phyloP scores from a whole-genome alignment of 202 grass and related monocot genomes.

The Bolboschoenoplectus hybrid region DNA sequence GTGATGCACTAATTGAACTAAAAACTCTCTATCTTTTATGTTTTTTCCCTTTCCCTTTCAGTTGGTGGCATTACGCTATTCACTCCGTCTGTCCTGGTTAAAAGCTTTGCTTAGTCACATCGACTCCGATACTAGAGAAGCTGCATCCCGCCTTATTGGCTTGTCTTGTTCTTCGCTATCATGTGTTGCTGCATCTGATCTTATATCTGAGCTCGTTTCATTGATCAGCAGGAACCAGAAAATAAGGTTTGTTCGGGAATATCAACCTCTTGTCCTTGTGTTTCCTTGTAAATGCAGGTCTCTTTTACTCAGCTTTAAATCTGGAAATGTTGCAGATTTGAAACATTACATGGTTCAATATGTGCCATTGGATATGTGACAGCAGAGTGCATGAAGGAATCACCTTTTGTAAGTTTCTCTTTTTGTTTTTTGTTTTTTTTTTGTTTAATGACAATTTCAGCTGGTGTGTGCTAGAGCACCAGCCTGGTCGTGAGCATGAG shows the following conservation, averaged over 20 bases:
- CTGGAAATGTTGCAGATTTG: constrained; percentile 65
- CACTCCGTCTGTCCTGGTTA: constrained; percentile 68
- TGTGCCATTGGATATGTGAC: constrained; percentile 78
- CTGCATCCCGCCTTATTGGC: constrained; percentile 65
- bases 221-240: constrained; percentile 48
- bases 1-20: not conserved
- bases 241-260: constrained; percentile 56
- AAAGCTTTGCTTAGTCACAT: constrained; percentile 73
- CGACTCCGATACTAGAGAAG: constrained; percentile 92
- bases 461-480: not conserved
- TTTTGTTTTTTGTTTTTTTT: not conserved
- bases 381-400: constrained; percentile 76
- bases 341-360: constrained; percentile 79
- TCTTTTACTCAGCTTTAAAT: constrained; percentile 38
- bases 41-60: constrained; percentile 45
- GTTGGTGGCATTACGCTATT: constrained; percentile 75
- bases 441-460: constrained; percentile 1
- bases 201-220: constrained; percentile 75
- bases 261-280: constrained; percentile 11
- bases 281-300: constrained; percentile 26
- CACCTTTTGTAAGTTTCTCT: constrained; percentile 55
- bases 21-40: constrained; percentile 11
- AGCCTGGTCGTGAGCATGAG: not conserved
- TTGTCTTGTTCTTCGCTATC: constrained; percentile 74
- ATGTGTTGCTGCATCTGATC: constrained; percentile 53